These are phyloP conservation scores for Chenopodium formosanum DNA, from an alignment of 148 eudicot species.

Conservation along the genomic window DNA sequence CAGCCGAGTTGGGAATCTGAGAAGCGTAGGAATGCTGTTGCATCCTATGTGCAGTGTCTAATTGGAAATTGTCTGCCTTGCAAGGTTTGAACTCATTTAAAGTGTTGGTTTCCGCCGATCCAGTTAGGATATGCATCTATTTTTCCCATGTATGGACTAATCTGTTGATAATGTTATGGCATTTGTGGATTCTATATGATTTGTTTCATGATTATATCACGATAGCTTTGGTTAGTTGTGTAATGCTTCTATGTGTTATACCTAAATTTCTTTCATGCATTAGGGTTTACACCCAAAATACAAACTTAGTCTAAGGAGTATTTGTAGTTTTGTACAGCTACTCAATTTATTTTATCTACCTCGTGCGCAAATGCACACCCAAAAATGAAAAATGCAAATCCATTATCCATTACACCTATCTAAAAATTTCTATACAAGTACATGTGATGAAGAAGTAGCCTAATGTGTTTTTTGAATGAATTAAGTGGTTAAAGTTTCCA, in stretches of 20 bases:
- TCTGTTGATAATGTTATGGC: not conserved
- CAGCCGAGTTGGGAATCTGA: conserved; percentile 72
- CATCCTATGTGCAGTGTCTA: conserved; percentile 69
- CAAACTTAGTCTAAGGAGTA: too few species aligned
- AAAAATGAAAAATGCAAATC: too few species aligned
- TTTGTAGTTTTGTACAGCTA: too few species aligned
- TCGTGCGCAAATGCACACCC: too few species aligned
- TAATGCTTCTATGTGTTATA: not conserved
- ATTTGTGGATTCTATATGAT: not conserved
- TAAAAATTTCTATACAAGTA: too few species aligned
- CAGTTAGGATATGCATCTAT: not conserved
- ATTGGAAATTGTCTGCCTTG: conserved; percentile 72
- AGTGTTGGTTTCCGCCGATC: not conserved
- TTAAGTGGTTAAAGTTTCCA: too few species aligned
- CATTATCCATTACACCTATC: too few species aligned
- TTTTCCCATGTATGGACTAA: not conserved
- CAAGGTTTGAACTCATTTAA: conserved; percentile 44
- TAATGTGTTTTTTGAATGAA: too few species aligned
- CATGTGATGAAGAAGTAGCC: too few species aligned
- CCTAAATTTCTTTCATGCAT: too few species aligned
- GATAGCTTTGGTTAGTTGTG: not conserved
- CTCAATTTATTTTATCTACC: too few species aligned
- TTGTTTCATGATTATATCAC: not conserved
- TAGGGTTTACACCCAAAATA: too few species aligned
- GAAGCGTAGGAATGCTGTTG: conserved; percentile 71